A percentile compares a stretch with the other conserved stretches of the same genome.
phyloP scores from a whole-genome alignment of 768 basidiomycete genomes.

The Mrakia frigida region DNA sequence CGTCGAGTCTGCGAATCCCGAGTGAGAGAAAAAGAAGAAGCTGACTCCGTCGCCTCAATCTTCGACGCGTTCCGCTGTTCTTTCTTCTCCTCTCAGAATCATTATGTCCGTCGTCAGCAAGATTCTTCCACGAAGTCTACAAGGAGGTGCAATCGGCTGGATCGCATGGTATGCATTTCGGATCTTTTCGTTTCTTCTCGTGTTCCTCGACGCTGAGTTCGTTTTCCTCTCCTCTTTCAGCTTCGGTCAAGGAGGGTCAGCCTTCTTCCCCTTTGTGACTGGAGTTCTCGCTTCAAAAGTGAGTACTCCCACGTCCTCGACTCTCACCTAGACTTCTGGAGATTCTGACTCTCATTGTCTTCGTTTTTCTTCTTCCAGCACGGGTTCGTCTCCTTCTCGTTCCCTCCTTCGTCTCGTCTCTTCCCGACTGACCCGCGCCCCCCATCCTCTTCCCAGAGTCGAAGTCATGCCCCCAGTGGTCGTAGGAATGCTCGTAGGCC shows the following conservation, averaged over 20 bases:
- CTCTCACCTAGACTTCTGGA: not conserved
- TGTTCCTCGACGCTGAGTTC: not conserved
- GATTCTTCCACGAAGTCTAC: conserved; percentile 65
- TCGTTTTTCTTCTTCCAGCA: not conserved
- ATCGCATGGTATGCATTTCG: conserved; percentile 36
- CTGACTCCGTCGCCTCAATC: not conserved
- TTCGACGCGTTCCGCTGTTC: not conserved
- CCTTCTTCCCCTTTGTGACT: conserved; percentile 44
- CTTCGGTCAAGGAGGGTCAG: conserved; percentile 45
- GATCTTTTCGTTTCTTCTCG: not conserved
- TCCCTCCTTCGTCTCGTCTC: too few species aligned
- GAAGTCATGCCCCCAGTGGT: conserved; percentile 17
- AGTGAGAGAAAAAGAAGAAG: not conserved
- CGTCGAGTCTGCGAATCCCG: not conserved
- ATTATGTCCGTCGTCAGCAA: conserved; percentile 65
- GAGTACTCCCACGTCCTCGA: conserved; percentile 5
- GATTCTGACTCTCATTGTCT: not conserved
- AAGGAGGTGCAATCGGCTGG: conserved; percentile 53
- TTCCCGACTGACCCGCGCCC: not conserved
- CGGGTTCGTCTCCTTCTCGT: not conserved
- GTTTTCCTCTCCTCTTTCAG: conserved; percentile 14
- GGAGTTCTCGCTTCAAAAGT: conserved; percentile 31
- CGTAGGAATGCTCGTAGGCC: conserved; percentile 18
- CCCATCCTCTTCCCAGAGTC: not conserved
- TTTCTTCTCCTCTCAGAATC: too few species aligned